phyloP scores from a whole-genome alignment of 768 basidiomycete species.

The Nidularia pulvinata region DNA sequence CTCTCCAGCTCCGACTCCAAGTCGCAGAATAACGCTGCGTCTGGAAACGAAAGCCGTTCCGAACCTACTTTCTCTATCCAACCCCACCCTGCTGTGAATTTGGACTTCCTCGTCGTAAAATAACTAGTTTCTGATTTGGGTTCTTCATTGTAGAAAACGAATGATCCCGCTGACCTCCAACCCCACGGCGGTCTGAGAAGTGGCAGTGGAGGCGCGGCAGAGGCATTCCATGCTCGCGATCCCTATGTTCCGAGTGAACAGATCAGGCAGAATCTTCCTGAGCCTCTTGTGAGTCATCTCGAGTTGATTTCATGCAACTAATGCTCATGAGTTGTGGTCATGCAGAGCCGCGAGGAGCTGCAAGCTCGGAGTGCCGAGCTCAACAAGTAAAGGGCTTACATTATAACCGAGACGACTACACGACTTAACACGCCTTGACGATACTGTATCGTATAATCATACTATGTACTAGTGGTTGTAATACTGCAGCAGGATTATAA shows the following conservation, averaged over 20 bases:
- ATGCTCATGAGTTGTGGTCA: not conserved
- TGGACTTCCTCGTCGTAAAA: not conserved
- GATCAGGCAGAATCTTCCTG: conserved; percentile 23
- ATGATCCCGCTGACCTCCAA: conserved; percentile 41
- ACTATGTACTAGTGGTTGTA: too few species aligned
- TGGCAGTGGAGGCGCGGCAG: conserved; percentile 21
- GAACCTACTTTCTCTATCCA: conserved; percentile 23
- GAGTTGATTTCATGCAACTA: not conserved
- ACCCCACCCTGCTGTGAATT: conserved; percentile 44
- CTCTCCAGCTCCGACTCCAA: not conserved
- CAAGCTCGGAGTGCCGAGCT: not conserved
- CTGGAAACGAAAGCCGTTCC: not conserved
- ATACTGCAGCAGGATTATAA: too few species aligned
- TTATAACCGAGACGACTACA: not conserved
- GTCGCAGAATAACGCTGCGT: not conserved
- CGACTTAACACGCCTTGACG: not conserved
- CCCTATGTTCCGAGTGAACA: conserved; percentile 35
- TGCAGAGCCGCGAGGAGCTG: not conserved
- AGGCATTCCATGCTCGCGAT: conserved; percentile 36
- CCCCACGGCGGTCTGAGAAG: conserved; percentile 21
- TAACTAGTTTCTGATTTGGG: conserved; percentile 1
- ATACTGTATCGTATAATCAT: not conserved
- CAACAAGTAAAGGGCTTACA: not conserved
- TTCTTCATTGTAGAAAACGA: conserved; percentile 30
- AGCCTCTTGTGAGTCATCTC: conserved; percentile 6